Evolutionary conservation across 768 basidiomycete species (phyloP), one percentile per base, ranked within the genome.

Genomic region (Suillus bovinus): DNA sequence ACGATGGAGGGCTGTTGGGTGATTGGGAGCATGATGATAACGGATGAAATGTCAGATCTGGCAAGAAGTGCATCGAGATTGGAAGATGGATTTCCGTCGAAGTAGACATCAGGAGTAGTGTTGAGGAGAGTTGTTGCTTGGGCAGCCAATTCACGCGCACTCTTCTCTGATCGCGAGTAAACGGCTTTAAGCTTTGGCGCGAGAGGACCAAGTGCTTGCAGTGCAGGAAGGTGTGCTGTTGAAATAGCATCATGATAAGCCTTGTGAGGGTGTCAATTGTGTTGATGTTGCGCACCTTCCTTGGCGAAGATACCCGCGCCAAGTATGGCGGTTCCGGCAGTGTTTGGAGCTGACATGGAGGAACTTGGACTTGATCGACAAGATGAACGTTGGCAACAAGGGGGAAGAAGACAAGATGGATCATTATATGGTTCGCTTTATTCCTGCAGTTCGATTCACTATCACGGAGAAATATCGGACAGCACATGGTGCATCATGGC

Each of bases 291-390:
- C 83, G 53, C 68, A 88, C 90, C 89, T 80, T 88, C 85, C 67
- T 80, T 86, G 59, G 88, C 89, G 66, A 92, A 92, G 61, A 93
- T 81, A 24, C 93, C 92, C 55, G 90, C 86, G 63, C 92, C 92
- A 50, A 94, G 84, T 68, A 95, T 84, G 29, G 93, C 93, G 61
- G 91, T 76, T 33, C 87, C 86, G 59, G 77, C 86, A 59, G 77
- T 64, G n/a, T 57, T 72, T 39, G 42, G n/a, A 62, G 74, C 63
- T 55, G 81, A 74, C 81, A 83, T 84, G 20, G n/a, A 59, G 66
- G 20, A 11, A 44, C 42, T 11, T 27, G 24, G 44, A 44, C 16
- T 16, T 16, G n/a, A 58, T 41, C 7, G 58, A 59, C 31, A 20
- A 33, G 41, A 38, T 34, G 29, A 31, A 42, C 39, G 33, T 46